These are phyloP conservation scores for Globisporangium acanthophoron DNA, from an alignment of 352 stramenopile genomes.

Conservation along the genomic window DNA sequence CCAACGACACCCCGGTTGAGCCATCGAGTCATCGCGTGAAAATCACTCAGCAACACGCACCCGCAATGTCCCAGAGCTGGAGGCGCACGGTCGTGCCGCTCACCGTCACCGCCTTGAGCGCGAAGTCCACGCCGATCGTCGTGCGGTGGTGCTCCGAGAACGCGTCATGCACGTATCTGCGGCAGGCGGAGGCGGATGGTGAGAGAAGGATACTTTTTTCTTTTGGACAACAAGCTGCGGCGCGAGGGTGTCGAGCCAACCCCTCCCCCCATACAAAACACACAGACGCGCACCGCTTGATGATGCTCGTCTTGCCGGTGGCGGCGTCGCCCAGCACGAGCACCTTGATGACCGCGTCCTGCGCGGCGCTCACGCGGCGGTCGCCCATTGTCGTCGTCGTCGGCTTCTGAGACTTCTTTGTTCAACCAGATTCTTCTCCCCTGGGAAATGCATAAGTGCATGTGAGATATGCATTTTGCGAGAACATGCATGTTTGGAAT, in stretches of 20 bases:
- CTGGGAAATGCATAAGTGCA: no score
- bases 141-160: slow-evolving; percentile 92
- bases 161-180: slow-evolving; percentile 85
- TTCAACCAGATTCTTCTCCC: neutral
- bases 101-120: slow-evolving; percentile 86
- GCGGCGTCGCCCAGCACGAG: slow-evolving; percentile 88
- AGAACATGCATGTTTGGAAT: no score
- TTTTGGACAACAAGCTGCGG: no score
- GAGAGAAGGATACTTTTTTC: neutral
- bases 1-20: neutral
- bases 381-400: slow-evolving; percentile 38
- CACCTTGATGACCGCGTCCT: slow-evolving; percentile 90
- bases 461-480: no score
- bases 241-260: no score
- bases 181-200: no score
- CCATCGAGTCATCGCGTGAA: neutral
- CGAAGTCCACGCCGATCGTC: slow-evolving; percentile 92
- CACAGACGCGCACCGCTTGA: slow-evolving; percentile 71
- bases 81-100: slow-evolving; percentile 85
- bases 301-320: slow-evolving; percentile 92
- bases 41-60: slow-evolving; percentile 2
- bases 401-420: neutral
- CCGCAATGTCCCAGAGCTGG: slow-evolving; percentile 93
- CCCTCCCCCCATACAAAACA: neutral
- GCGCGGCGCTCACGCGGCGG: slow-evolving; percentile 62